phyloP scores from a whole-genome alignment of 1,284 basidiomycete genomes.

The Termitomyces sp. region DNA sequence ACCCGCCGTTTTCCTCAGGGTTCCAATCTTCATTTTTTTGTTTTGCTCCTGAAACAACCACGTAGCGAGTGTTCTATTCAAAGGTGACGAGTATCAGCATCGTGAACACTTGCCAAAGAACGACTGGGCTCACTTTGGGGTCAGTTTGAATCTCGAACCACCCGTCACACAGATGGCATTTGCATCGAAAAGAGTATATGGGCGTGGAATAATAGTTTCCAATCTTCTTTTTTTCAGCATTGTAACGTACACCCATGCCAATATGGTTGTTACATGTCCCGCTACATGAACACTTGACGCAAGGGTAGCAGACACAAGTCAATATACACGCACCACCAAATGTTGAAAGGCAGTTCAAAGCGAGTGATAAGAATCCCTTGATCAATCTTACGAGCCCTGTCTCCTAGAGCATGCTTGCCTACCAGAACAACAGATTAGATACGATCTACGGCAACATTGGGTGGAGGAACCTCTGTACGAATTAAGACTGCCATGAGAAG shows the following conservation, averaged over 20 bases:
- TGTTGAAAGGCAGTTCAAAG: slow-evolving; percentile 94
- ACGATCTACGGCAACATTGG: background rate
- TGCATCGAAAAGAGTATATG: slow-evolving; percentile 93
- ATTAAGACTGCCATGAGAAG: slow-evolving; percentile 74
- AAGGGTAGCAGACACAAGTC: background rate
- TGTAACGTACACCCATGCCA: slow-evolving; percentile 96
- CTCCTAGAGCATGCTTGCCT: slow-evolving; percentile 94
- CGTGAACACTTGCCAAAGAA: background rate
- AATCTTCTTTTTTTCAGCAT: slow-evolving; percentile 96
- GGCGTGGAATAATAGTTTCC: slow-evolving; percentile 95
- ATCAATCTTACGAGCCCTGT: slow-evolving; percentile 88
- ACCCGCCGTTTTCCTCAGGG: slow-evolving; percentile 91
- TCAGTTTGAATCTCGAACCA: slow-evolving; percentile 99
- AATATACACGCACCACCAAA: slow-evolving; percentile 83
- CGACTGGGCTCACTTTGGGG: slow-evolving; percentile 64
- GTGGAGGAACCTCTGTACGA: slow-evolving; percentile 57
- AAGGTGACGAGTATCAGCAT: background rate
- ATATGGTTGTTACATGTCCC: slow-evolving; percentile 92
- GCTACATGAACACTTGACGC: slow-evolving; percentile 31
- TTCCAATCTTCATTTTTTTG: slow-evolving; percentile 96
- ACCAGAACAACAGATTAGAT: slow-evolving; percentile 26
- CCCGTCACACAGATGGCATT: slow-evolving; percentile 89
- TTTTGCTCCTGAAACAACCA: slow-evolving; percentile 86
- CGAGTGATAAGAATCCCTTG: slow-evolving; percentile 92
- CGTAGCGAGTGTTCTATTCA: slow-evolving; percentile 85